These are phyloP conservation scores for Paecilomyces niveus DNA, from an alignment of 2,329 filamentous ascomycete species.

Conservation along the genomic window DNA sequence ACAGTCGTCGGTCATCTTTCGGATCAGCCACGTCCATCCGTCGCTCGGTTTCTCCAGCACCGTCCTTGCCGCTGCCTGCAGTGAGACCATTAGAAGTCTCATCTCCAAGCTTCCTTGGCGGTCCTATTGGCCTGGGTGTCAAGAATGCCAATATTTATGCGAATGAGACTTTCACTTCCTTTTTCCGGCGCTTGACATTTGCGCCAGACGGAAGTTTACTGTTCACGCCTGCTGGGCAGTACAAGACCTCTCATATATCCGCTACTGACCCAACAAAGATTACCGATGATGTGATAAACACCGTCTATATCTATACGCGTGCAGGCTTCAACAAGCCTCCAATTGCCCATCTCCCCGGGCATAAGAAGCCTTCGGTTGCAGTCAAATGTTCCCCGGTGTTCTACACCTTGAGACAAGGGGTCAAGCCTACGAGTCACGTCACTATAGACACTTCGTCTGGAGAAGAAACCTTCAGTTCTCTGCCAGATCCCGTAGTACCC, in stretches of 20 bases:
- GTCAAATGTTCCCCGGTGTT: slow-evolving; percentile 88
- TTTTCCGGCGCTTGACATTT: slow-evolving; percentile 89
- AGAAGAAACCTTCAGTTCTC: slow-evolving; percentile 72
- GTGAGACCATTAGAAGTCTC: slow-evolving; percentile 92
- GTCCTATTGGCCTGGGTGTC: slow-evolving; percentile 49
- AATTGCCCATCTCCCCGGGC: slow-evolving; percentile 86
- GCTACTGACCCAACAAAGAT: slow-evolving; percentile 63
- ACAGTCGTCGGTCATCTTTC: slow-evolving; percentile 92
- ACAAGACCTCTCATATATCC: slow-evolving; percentile 68
- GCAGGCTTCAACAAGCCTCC: slow-evolving; percentile 96
- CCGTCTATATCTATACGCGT: slow-evolving; percentile 95
- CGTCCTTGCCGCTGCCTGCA: slow-evolving; percentile 85
- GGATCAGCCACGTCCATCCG: slow-evolving; percentile 68
- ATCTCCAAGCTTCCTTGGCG: slow-evolving; percentile 59
- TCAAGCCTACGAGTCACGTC: slow-evolving; percentile 72
- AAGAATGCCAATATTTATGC: slow-evolving; percentile 89
- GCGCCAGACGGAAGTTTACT: slow-evolving; percentile 91
- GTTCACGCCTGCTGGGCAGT: slow-evolving; percentile 91
- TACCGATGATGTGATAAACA: slow-evolving; percentile 84
- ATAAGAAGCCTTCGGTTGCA: slow-evolving; percentile 96
- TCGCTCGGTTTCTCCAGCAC: slow-evolving; percentile 85
- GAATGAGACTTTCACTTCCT: slow-evolving; percentile 94
- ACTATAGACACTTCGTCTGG: slow-evolving; percentile 88
- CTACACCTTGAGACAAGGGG: slow-evolving; percentile 68
- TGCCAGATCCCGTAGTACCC: slow-evolving; percentile 74